Evolutionary conservation across 768 basidiomycete genomes (phyloP).

Genomic region (Suillus paluster): DNA sequence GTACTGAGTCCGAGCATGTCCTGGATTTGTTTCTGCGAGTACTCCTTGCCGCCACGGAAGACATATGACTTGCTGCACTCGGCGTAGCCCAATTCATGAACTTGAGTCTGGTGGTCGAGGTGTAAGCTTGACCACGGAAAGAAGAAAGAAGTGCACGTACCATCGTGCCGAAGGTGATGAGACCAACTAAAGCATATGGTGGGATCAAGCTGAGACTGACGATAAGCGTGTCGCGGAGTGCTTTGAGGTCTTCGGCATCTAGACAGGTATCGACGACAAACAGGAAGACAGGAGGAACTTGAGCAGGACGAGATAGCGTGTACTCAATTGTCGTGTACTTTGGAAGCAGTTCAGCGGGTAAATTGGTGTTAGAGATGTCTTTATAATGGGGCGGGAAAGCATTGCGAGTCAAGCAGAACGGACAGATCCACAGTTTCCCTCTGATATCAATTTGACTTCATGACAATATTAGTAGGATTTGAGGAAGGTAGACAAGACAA

Average conservation of each 20-base stretch:
- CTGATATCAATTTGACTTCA: slow-evolving; percentile 96
- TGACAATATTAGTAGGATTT: slow-evolving; percentile 7
- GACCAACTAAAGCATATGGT: slow-evolving; percentile 91
- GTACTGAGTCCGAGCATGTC: slow-evolving; percentile 87
- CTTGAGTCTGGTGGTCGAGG: slow-evolving; percentile 71
- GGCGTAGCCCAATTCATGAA: slow-evolving; percentile 96
- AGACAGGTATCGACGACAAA: slow-evolving; percentile 98
- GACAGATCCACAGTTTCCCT: slow-evolving; percentile 99
- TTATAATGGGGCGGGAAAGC: slow-evolving; percentile 99
- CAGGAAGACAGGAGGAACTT: slow-evolving; percentile 94
- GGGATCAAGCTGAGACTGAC: slow-evolving; percentile 93
- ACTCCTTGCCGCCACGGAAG: slow-evolving; percentile 98
- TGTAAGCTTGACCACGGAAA: not conserved
- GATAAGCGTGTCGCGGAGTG: slow-evolving; percentile 91
- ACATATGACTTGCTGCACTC: slow-evolving; percentile 99
- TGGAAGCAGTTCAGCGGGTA: slow-evolving; percentile 93
- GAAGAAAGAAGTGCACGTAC: not conserved
- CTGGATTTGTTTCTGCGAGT: slow-evolving; percentile 93
- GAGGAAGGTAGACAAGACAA: not conserved
- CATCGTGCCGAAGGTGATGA: slow-evolving; percentile 92
- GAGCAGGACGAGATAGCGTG: slow-evolving; percentile 90
- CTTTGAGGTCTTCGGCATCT: slow-evolving; percentile 94
- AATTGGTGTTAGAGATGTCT: slow-evolving; percentile 95
- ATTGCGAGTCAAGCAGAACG: slow-evolving; percentile 96
- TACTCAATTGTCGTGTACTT: slow-evolving; percentile 99